Evolutionary conservation across 345 rosid species (phyloP).

Genomic region (Camelina neglecta): DNA sequence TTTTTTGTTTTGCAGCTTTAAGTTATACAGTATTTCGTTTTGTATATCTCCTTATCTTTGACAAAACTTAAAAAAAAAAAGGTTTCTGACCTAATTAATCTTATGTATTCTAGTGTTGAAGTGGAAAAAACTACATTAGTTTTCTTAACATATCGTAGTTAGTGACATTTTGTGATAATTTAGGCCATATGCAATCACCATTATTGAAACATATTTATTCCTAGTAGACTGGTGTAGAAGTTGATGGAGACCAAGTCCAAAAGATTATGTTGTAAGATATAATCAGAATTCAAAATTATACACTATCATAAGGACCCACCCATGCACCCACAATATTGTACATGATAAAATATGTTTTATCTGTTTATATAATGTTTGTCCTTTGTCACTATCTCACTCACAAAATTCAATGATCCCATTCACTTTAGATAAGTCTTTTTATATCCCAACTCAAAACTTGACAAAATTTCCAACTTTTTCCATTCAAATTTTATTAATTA

Average conservation of each 20-base stretch:
- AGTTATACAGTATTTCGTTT: not conserved
- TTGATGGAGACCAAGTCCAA: conserved; percentile 34
- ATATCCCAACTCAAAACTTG: conserved; percentile 5
- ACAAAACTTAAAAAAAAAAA: not conserved
- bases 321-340: conserved; percentile 37
- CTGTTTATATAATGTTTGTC: not conserved
- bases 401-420: not conserved
- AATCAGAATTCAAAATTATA: conserved; percentile 18
- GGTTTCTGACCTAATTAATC: conserved; percentile 2
- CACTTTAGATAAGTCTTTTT: not conserved
- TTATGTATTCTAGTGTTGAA: not conserved
- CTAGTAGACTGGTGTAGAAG: conserved; percentile 35
- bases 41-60: not conserved
- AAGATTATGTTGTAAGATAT: conserved; percentile 16
- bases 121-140: not conserved
- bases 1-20: not conserved
- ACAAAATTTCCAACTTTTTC: not conserved
- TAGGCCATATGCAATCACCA: conserved; percentile 7
- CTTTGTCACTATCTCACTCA: conserved; percentile 37
- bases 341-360: conserved; percentile 34
- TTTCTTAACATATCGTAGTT: not conserved
- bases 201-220: conserved; percentile 12
- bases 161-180: not conserved
- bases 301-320: conserved; percentile 36
- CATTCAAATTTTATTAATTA: not conserved